phyloP scores from a whole-genome alignment of 208 protist genomes.

The Borovskyia barvae region DNA sequence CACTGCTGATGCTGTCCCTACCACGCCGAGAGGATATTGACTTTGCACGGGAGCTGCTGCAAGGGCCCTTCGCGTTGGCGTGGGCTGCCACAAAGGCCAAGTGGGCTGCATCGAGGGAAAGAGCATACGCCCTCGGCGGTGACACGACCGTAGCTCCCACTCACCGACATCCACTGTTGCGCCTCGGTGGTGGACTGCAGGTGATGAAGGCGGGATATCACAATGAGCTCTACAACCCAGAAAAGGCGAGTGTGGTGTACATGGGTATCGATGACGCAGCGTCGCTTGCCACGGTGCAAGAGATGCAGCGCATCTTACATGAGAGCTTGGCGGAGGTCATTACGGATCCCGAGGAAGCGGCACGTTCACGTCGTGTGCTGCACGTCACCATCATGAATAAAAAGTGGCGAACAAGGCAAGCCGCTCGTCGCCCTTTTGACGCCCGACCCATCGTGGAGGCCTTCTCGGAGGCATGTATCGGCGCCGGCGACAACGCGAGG shows the following conservation, averaged over 20 bases:
- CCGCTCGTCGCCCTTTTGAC: conserved; percentile 31
- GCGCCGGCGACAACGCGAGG: conserved; percentile 16
- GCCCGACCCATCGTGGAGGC: conserved; percentile 29
- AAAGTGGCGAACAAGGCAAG: conserved; percentile 50
- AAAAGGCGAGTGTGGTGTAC: conserved; percentile 71
- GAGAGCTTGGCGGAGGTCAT: conserved; percentile 59
- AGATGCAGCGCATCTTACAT: conserved; percentile 48
- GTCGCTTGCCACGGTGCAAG: conserved; percentile 23
- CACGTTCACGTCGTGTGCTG: conserved; percentile 30
- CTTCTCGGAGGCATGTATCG: conserved; percentile 20
- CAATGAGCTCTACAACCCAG: conserved; percentile 19
- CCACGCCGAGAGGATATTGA: conserved; percentile 38
- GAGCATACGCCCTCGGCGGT: conserved; percentile 9
- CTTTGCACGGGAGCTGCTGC: conserved; percentile 54
- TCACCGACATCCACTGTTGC: conserved; percentile 21
- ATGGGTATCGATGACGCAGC: conserved; percentile 54
- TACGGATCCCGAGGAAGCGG: conserved; percentile 30
- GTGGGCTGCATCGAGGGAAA: neutral
- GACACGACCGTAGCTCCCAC: neutral
- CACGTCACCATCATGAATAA: conserved; percentile 84
- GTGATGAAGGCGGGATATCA: conserved; percentile 35
- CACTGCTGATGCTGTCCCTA: conserved; percentile 70
- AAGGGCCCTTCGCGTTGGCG: conserved; percentile 16
- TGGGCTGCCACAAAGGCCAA: conserved; percentile 20
- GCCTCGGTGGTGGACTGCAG: conserved; percentile 43